Evolutionary conservation across 352 stramenopile genomes (phyloP).

Genomic region (Saprolegnia diclina): DNA sequence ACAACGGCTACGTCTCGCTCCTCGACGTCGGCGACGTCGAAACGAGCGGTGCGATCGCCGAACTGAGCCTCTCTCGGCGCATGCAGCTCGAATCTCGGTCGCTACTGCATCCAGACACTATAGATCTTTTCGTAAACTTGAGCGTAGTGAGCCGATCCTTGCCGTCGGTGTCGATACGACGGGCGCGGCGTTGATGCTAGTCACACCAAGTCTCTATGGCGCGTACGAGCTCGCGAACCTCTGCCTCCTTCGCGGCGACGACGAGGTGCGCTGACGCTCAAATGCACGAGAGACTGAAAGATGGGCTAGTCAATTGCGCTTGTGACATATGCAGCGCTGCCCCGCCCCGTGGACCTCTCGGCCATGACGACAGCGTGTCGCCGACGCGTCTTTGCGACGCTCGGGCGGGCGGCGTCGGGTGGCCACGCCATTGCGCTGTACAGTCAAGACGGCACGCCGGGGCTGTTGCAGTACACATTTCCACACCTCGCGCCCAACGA

Average conservation of each 20-base stretch:
- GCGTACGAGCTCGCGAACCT: slow-evolving; percentile 69
- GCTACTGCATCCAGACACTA: slow-evolving; percentile 34
- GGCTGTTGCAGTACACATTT: slow-evolving; percentile 46
- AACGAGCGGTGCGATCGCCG: slow-evolving; percentile 40
- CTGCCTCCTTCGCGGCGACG: slow-evolving; percentile 55
- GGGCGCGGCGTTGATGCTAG: slow-evolving; percentile 49
- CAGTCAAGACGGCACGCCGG: slow-evolving; percentile 49
- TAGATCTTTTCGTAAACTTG: neutral
- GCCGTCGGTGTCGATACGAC: slow-evolving; percentile 44
- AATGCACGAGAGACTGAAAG: too few species aligned
- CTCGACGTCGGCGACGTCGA: slow-evolving; percentile 50
- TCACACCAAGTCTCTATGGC: slow-evolving; percentile 53
- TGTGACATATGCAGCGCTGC: slow-evolving; percentile 41
- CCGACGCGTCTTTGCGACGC: slow-evolving; percentile 41
- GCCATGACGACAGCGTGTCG: slow-evolving; percentile 42
- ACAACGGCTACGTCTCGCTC: slow-evolving; percentile 53
- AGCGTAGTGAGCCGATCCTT: slow-evolving; percentile 40
- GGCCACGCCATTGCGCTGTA: slow-evolving; percentile 53
- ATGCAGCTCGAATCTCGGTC: slow-evolving; percentile 38
- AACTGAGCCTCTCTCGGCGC: slow-evolving; percentile 59
- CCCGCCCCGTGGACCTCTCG: slow-evolving; percentile 37
- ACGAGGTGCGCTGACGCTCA: slow-evolving; percentile 36
- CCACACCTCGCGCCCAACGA: slow-evolving; percentile 36
- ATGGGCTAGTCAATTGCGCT: slow-evolving; percentile 37
- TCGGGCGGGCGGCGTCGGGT: slow-evolving; percentile 38